Percentiles rank a stretch among this genome's conserved stretches.
phyloP scores from a whole-genome alignment of 805 yeast species.

The Candida maris region DNA sequence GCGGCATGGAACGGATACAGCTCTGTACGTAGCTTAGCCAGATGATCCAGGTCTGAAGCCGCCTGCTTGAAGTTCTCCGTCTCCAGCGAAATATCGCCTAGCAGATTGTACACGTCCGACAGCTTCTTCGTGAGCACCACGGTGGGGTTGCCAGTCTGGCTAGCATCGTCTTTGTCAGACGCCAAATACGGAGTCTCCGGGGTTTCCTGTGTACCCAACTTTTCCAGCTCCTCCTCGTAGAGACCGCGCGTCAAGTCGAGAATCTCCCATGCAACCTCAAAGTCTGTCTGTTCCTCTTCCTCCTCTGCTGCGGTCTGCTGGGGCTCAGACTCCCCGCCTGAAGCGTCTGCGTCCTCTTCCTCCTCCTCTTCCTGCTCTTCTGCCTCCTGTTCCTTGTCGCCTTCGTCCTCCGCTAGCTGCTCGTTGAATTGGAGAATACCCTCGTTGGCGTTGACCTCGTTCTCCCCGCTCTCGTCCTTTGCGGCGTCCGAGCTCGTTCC shows the following conservation, averaged over 20 bases:
- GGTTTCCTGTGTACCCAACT: conserved; percentile 12
- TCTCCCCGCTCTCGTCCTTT: conserved; percentile 31
- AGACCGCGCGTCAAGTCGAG: conserved; percentile 73
- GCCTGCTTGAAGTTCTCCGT: conserved; percentile 85
- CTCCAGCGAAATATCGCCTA: conserved; percentile 89
- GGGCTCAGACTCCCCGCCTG: conserved; percentile 16
- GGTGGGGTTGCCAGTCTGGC: conserved; percentile 27
- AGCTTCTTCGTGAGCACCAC: conserved; percentile 47
- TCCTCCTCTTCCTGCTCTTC: conserved; percentile 24
- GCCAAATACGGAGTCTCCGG: conserved; percentile 17
- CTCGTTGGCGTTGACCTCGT: conserved; percentile 13
- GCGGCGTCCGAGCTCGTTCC: conserved; percentile 30
- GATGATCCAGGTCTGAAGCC: conserved; percentile 57
- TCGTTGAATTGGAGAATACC: conserved; percentile 21
- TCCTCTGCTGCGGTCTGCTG: conserved; percentile 29
- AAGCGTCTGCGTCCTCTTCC: conserved; percentile 20
- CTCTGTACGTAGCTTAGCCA: conserved; percentile 51
- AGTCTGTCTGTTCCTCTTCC: conserved; percentile 57
- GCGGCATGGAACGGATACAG: conserved; percentile 52
- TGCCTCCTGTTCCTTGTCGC: conserved; percentile 22
- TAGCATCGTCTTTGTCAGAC: conserved; percentile 19
- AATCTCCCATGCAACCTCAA: conserved; percentile 86
- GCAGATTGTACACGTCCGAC: conserved; percentile 69
- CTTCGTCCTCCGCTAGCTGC: conserved; percentile 33
- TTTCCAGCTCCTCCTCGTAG: conserved; percentile 45